Percentiles rank a stretch among this genome's conserved stretches.
phyloP scores from a whole-genome alignment of 1,139 yeast species.

The Hyphopichia pseudoburtonii region DNA sequence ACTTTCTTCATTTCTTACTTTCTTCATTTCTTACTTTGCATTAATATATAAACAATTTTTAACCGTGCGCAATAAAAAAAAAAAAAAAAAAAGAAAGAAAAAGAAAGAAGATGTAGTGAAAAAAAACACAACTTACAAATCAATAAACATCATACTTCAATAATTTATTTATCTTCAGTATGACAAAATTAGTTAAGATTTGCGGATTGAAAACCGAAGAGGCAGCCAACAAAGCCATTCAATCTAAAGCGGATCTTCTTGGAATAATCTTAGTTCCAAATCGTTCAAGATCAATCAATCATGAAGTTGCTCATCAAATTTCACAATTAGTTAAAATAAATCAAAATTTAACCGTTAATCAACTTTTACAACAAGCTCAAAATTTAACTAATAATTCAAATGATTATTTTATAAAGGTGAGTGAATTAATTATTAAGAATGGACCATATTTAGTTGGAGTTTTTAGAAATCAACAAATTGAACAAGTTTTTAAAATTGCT shows the following conservation, averaged over 20 bases:
- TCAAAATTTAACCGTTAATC: slow-evolving; percentile 15
- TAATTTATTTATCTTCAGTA: slow-evolving; percentile 5
- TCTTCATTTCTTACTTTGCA: too few relatives aligned
- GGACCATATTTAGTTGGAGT: slow-evolving; percentile 89
- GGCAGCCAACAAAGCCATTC: slow-evolving; percentile 70
- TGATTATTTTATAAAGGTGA: slow-evolving; percentile 36
- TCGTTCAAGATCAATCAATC: slow-evolving; percentile 67
- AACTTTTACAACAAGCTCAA: slow-evolving; percentile 18
- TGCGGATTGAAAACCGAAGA: slow-evolving; percentile 75
- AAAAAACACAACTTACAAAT: neutral
- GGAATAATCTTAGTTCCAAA: slow-evolving; percentile 89
- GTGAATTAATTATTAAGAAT: slow-evolving; percentile 34
- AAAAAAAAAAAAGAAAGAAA: slow-evolving; percentile 5
- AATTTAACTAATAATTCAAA: slow-evolving; percentile 11
- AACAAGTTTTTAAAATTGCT: slow-evolving; percentile 54
- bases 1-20: too few relatives aligned
- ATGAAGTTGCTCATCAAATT: slow-evolving; percentile 54
- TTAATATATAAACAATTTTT: too few relatives aligned
- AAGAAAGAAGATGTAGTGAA: slow-evolving; percentile 3
- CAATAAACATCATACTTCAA: neutral
- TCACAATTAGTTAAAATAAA: slow-evolving; percentile 30
- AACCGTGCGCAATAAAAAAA: neutral
- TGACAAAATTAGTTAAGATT: slow-evolving; percentile 54
- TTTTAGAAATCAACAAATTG: slow-evolving; percentile 75
- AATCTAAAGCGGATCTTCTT: slow-evolving; percentile 68